Percentiles rank a stretch among this genome's conserved stretches.
These are phyloP conservation scores for Blastomyces silverae DNA, from an alignment of 2,329 filamentous ascomycete species.

Conservation along the genomic window DNA sequence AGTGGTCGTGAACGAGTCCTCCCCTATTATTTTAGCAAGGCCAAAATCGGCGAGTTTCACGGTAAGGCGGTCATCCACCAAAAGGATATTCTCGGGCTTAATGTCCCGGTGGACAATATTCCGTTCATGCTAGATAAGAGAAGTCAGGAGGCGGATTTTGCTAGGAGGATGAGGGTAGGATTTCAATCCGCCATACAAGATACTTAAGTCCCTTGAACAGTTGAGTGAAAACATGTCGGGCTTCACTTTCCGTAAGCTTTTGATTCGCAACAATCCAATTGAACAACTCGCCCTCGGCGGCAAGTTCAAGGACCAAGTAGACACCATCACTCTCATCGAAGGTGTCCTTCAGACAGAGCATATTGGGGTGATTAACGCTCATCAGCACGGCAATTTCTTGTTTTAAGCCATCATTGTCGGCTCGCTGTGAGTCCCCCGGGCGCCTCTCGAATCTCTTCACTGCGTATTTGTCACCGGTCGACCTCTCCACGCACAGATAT, in stretches of 20 bases:
- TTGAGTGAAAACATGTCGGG: conserved; percentile 81
- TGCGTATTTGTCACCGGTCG: conserved; percentile 72
- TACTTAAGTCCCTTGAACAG: conserved; percentile 94
- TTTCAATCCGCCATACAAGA: conserved; percentile 55
- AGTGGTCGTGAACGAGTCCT: conserved; percentile 95
- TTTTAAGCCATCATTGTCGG: conserved; percentile 77
- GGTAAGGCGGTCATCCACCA: conserved; percentile 74
- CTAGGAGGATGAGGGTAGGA: not conserved
- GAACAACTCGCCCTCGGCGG: conserved; percentile 89
- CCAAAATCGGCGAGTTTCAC: conserved; percentile 96
- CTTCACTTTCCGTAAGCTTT: conserved; percentile 76
- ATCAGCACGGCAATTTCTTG: conserved; percentile 96
- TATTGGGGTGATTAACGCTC: conserved; percentile 90
- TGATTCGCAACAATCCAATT: conserved; percentile 88
- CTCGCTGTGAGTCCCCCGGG: conserved; percentile 70
- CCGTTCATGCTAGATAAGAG: conserved; percentile 64
- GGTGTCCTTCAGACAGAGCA: conserved; percentile 88
- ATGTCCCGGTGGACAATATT: conserved; percentile 97
- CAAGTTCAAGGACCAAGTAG: conserved; percentile 85
- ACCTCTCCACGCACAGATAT: conserved; percentile 81
- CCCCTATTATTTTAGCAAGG: conserved; percentile 94
- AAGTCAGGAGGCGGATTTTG: not conserved
- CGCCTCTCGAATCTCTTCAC: conserved; percentile 93
- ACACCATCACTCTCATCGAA: conserved; percentile 88
- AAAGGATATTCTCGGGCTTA: conserved; percentile 91